phyloP scores from a whole-genome alignment of 306 rosid genomes.

The Hippophae tibetana region DNA sequence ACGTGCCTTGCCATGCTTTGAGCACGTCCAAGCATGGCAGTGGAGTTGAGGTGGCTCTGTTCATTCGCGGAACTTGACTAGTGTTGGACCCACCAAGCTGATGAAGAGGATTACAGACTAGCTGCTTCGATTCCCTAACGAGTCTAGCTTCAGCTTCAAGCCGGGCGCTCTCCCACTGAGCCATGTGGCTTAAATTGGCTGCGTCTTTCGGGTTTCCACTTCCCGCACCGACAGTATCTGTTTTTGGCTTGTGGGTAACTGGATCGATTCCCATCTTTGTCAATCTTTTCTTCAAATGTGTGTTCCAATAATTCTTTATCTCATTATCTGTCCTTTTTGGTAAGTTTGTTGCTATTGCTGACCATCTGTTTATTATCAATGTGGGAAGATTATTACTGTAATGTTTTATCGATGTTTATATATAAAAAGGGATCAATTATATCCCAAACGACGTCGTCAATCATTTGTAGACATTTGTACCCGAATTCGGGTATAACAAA shows the following conservation, averaged over 20 bases:
- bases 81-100: constrained; percentile 8
- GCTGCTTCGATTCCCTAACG: constrained; percentile 64
- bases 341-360: constrained; percentile 92
- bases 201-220: constrained; percentile 69
- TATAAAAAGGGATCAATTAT: too few relatives aligned
- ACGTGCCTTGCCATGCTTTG: constrained; percentile 55
- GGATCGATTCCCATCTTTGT: constrained; percentile 98
- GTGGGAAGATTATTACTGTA: too few relatives aligned
- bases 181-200: constrained; percentile 89
- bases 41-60: constrained; percentile 18
- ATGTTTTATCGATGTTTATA: too few relatives aligned
- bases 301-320: constrained; percentile 96
- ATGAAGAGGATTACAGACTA: constrained; percentile 37
- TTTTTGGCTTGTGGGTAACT: constrained; percentile 78
- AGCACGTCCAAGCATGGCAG: constrained; percentile 37
- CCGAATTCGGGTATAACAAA: too few relatives aligned
- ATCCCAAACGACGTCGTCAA: too few relatives aligned
- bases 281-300: constrained; percentile 82
- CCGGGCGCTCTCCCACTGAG: constrained; percentile 98
- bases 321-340: constrained; percentile 92
- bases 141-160: constrained; percentile 97
- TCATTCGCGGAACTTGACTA: constrained; percentile 6
- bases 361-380: constrained; percentile 48
- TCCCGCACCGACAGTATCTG: constrained; percentile 45
- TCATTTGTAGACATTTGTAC: too few relatives aligned